A percentile compares a stretch with the other conserved stretches of the same genome.
These are phyloP conservation scores for Niebla homalea DNA, from an alignment of 495 filamentous ascomycete genomes.

Conservation along the genomic window DNA sequence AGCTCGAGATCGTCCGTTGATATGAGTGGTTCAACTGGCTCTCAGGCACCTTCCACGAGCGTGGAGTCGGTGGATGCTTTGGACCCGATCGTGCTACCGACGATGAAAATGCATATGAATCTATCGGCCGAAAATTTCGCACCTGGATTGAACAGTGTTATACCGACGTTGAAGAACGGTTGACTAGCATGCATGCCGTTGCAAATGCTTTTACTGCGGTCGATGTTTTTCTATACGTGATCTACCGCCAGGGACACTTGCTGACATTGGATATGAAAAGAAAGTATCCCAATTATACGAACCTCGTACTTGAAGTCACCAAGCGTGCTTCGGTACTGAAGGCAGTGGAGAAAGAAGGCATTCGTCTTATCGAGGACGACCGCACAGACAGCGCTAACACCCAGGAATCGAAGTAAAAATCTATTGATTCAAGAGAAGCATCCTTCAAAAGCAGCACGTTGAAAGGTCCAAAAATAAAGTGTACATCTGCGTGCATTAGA, in stretches of 20 bases:
- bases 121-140: constrained; percentile 12
- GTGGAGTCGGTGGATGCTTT: constrained; percentile 16
- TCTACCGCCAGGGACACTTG: constrained; percentile 26
- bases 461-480: too few relatives aligned
- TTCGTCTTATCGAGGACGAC: too few relatives aligned
- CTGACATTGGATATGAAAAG: too few relatives aligned
- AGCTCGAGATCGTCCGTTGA: constrained; percentile 19
- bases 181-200: constrained; percentile 16
- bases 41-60: constrained; percentile 24
- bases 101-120: constrained; percentile 13
- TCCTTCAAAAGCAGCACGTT: too few relatives aligned
- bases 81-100: constrained; percentile 18
- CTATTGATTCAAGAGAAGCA: too few relatives aligned
- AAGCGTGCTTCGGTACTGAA: too few relatives aligned
- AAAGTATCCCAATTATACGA: too few relatives aligned
- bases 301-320: too few relatives aligned
- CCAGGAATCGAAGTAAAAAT: too few relatives aligned
- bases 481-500: too few relatives aligned
- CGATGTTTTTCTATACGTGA: constrained; percentile 24
- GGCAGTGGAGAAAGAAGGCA: too few relatives aligned
- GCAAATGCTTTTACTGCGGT: constrained; percentile 24
- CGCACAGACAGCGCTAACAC: too few relatives aligned
- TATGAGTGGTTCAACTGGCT: constrained; percentile 31
- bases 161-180: constrained; percentile 16
- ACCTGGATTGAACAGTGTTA: constrained; percentile 16